Conservation (phyloP, 148 eudicot species). For the Dysphania ambrosioides region DNA sequence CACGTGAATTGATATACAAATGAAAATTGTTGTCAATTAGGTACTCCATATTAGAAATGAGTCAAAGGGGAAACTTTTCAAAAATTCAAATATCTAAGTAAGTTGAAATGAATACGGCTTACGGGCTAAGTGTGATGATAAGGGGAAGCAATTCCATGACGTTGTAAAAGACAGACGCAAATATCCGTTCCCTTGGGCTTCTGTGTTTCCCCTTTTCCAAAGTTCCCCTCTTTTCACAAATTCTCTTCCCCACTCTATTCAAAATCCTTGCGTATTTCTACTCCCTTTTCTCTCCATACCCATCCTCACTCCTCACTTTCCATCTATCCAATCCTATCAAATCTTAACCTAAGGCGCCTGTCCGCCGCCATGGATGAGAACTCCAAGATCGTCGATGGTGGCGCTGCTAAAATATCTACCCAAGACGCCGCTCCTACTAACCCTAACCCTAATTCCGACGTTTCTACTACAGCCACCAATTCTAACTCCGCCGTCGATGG, state of each 20-base stretch:
- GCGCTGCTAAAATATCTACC: constrained; percentile 27
- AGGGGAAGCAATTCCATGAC: too few relatives aligned
- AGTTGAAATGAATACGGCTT: too few relatives aligned
- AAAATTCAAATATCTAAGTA: too few relatives aligned
- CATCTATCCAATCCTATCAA: background rate
- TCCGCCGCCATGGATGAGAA: constrained; percentile 41
- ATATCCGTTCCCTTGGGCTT: too few relatives aligned
- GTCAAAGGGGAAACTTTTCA: too few relatives aligned
- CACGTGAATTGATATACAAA: too few relatives aligned
- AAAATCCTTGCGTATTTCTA: background rate
- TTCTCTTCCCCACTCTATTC: background rate
- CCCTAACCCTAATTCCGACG: constrained; percentile 27
- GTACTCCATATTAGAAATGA: too few relatives aligned
- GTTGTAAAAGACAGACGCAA: too few relatives aligned
- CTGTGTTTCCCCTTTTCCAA: background rate
- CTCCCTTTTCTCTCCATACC: too few relatives aligned
- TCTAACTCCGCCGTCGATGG: background rate
- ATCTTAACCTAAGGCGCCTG: background rate
- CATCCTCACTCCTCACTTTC: background rate
- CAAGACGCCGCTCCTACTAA: constrained; percentile 10
- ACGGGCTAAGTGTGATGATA: too few relatives aligned
- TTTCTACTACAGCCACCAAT: background rate
- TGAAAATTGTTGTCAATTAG: too few relatives aligned
- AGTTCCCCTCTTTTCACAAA: background rate
- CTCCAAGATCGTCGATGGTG: constrained; percentile 34